Evolutionary conservation across 371 early-diverging fungal species (phyloP), one percentile per base, ranked within the genome.

Genomic region (Mucor lusitanicus): DNA sequence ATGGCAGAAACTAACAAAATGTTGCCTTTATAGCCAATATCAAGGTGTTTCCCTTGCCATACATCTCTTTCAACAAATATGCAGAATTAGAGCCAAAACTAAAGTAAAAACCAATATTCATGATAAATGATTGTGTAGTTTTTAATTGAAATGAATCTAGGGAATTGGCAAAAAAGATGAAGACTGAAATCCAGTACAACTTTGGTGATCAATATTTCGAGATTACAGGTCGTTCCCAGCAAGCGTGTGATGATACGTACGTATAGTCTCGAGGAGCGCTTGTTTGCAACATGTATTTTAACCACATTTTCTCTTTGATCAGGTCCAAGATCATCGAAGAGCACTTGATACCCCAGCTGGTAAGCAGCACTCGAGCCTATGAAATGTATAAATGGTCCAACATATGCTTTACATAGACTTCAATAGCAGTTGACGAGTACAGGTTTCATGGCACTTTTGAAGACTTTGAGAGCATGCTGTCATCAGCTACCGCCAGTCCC

Each of bases 141-240:
- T n/a, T 23, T 15, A 56, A 25, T 27, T 21, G 42, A 25, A 28
- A 0, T 32, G 15, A 30, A 15, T 6, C 25, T 48, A 72, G 72
- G 21, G 44, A 40, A 5, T 32, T 68, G 8, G 72, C 55, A 6
- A 72, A 53, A 32, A 19, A 46, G 1, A 50, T 17, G 19, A 72
- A 65, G 27, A 72, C 69, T 5, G 54, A 63, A 3, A 68, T 72
- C 17, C 44, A 23, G 2, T 72, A 17, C 33, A 13, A 62, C 23
- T 54, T 68, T 50, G 46, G 53, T 11, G 68, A 58, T 0, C 72
- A 72, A 23, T 70, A n/a, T 30, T 70, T 70, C 59, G 63, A 58
- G 11, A 65, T 70, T 19, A 61, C 37, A 59, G 71, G 71, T 25
- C 46, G 71, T 30, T 70, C 71, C 1, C 65, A 70, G 42, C 61